A percentile compares a stretch with the other conserved stretches of the same genome.
Conservation (phyloP, 345 rosid genomes). For the Dipteronia sinensis region DNA sequence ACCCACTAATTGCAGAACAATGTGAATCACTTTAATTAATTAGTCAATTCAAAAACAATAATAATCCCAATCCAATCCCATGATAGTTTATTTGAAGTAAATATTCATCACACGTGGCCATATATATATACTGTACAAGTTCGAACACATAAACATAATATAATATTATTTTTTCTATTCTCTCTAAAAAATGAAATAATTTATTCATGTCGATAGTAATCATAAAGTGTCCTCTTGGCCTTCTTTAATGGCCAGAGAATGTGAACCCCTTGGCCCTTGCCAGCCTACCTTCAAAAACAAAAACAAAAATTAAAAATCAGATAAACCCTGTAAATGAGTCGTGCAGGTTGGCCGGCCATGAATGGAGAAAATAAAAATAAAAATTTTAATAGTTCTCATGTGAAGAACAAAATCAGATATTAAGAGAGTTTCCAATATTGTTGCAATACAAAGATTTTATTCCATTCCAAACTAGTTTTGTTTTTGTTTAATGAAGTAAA, state of each 20-base stretch:
- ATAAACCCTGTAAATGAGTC: background rate
- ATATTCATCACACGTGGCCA: background rate
- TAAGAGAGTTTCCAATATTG: slow-evolving; percentile 7
- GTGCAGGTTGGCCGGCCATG: slow-evolving; percentile 7
- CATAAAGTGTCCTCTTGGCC: background rate
- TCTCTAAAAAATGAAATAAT: background rate
- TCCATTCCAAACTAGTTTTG: background rate
- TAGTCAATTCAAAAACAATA: too few species aligned
- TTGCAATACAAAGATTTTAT: slow-evolving; percentile 29
- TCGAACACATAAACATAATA: background rate
- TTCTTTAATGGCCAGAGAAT: background rate
- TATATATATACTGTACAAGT: background rate
- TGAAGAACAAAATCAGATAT: slow-evolving; percentile 22
- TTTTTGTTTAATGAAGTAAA: background rate
- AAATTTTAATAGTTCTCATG: background rate
- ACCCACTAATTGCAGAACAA: background rate
- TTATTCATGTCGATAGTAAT: background rate
- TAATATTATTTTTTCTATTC: background rate
- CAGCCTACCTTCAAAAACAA: background rate
- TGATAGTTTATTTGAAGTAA: background rate
- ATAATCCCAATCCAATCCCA: too few species aligned
- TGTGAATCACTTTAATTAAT: background rate
- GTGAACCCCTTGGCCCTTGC: background rate
- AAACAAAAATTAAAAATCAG: background rate
- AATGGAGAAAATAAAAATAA: background rate